These are phyloP conservation scores for Austroboletus rostrupii DNA, from an alignment of 1,284 basidiomycete species.

Conservation along the genomic window DNA sequence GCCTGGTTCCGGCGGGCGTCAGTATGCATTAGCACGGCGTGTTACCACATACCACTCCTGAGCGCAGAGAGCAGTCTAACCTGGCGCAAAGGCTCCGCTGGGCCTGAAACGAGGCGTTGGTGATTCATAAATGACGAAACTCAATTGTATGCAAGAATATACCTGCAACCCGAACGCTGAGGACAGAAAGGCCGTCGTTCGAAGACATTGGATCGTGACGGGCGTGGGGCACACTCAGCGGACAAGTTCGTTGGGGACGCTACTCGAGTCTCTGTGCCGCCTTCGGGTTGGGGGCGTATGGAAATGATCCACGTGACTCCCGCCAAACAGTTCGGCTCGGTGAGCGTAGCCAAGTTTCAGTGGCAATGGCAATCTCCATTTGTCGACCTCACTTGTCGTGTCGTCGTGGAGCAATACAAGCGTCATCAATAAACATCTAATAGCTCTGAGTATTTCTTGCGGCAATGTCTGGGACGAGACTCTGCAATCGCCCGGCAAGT, in stretches of 20 bases:
- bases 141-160: not conserved
- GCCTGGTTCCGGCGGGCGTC: conserved; percentile 37
- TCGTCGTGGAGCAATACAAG: no score
- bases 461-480: no score
- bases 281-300: not conserved
- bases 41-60: conserved; percentile 45
- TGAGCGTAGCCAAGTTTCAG: no score
- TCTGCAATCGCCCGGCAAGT: no score
- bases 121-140: conserved; percentile 3
- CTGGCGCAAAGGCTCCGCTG: conserved; percentile 60
- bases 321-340: no score
- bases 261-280: conserved; percentile 8
- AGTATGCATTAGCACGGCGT: not conserved
- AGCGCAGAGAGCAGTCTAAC: conserved; percentile 77
- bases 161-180: conserved; percentile 20
- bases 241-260: conserved; percentile 1
- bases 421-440: no score
- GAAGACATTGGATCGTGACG: conserved; percentile 17
- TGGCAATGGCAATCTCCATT: no score
- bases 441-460: no score
- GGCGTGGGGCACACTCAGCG: not conserved
- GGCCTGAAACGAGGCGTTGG: conserved; percentile 9
- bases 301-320: not conserved
- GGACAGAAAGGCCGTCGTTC: conserved; percentile 12
- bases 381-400: no score